Conservation (phyloP, 345 rosid genomes). For the Eutrema yunnanense region DNA sequence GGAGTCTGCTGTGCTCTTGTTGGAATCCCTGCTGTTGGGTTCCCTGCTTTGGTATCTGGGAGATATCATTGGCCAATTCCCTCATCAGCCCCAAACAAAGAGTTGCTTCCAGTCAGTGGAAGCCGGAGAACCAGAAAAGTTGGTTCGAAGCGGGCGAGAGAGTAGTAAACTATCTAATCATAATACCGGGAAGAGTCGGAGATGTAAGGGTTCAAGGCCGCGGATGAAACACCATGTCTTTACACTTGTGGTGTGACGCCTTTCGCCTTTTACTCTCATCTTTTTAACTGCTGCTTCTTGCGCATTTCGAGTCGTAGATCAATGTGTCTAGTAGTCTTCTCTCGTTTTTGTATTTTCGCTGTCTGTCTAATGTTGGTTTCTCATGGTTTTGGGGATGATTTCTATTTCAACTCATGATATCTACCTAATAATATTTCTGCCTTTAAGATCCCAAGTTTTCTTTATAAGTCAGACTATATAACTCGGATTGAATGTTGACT, state of each 20-base stretch:
- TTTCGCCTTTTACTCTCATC: not conserved
- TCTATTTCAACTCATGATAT: not conserved
- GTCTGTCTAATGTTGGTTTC: not conserved
- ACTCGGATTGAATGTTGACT: no score
- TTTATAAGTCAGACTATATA: no score
- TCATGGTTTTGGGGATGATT: not conserved
- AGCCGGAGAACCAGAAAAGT: slow-evolving; percentile 36
- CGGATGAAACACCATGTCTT: slow-evolving; percentile 40
- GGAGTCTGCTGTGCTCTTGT: slow-evolving; percentile 99
- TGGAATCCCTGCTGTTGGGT: slow-evolving; percentile 99
- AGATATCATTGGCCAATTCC: slow-evolving; percentile 72
- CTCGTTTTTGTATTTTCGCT: not conserved
- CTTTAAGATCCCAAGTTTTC: not conserved
- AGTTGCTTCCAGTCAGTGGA: slow-evolving; percentile 27
- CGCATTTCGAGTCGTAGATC: slow-evolving; percentile 1
- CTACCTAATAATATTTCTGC: not conserved
- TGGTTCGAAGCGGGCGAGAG: slow-evolving; percentile 55
- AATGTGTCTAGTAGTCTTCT: not conserved
- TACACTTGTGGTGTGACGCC: not conserved
- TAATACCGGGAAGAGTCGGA: slow-evolving; percentile 27
- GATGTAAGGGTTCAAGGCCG: slow-evolving; percentile 70
- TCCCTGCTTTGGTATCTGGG: slow-evolving; percentile 97
- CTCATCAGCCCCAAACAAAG: slow-evolving; percentile 32
- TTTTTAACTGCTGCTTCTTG: not conserved
- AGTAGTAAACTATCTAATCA: slow-evolving; percentile 17